Evolutionary conservation across 306 rosid species (phyloP).

Genomic region (Sesbania bispinosa): DNA sequence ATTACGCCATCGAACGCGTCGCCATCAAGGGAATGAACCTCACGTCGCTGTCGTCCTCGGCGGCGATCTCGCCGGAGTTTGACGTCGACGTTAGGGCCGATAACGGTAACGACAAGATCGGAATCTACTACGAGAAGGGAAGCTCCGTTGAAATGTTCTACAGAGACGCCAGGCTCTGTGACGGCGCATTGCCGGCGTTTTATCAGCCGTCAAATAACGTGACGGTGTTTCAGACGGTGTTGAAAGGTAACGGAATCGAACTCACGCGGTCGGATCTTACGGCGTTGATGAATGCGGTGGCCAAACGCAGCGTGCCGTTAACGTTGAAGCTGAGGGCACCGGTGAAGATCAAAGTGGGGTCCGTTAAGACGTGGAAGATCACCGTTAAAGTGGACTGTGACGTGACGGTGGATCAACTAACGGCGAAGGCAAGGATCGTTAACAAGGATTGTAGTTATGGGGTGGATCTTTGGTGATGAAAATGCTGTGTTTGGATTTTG

Average conservation of each 20-base stretch:
- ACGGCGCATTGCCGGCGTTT: constrained; percentile 58
- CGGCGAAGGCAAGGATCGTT: constrained; percentile 47
- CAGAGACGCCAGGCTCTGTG: constrained; percentile 32
- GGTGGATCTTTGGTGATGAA: constrained; percentile 29
- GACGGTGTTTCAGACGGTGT: constrained; percentile 44
- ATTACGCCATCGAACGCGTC: constrained; percentile 36
- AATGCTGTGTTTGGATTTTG: too few species aligned
- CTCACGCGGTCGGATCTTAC: constrained; percentile 16
- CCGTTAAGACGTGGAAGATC: constrained; percentile 56
- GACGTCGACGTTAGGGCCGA: constrained; percentile 42
- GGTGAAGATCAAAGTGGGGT: constrained; percentile 52
- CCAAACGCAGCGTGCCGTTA: constrained; percentile 42
- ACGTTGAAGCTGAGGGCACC: constrained; percentile 44
- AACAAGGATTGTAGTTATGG: constrained; percentile 41
- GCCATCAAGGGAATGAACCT: constrained; percentile 49
- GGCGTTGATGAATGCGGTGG: constrained; percentile 35
- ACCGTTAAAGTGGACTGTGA: constrained; percentile 54
- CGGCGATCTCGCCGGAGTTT: constrained; percentile 47
- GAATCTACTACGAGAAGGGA: constrained; percentile 51
- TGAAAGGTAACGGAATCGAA: constrained; percentile 40
- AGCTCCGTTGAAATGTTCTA: constrained; percentile 45
- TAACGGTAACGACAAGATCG: constrained; percentile 58
- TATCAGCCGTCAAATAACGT: constrained; percentile 71
- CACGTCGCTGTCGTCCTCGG: constrained; percentile 5
- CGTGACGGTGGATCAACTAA: constrained; percentile 48